phyloP scores from a whole-genome alignment of 169 alveolate species.

The Plasmodium berghei region DNA sequence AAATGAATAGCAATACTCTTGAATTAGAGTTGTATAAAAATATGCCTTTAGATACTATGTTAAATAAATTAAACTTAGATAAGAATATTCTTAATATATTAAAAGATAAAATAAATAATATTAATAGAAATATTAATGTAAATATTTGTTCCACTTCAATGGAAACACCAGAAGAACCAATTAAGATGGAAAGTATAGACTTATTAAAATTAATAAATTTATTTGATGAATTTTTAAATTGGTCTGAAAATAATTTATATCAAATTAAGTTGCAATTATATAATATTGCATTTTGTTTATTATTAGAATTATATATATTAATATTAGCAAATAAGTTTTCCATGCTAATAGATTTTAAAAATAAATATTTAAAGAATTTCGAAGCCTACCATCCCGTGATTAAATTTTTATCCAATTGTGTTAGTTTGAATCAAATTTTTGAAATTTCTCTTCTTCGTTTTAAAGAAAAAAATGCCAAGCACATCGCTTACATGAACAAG shows the following conservation, averaged over 20 bases:
- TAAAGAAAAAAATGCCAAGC: slow-evolving; percentile 64
- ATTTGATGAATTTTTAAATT: slow-evolving; percentile 65
- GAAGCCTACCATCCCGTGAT: slow-evolving; percentile 67
- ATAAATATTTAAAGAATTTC: slow-evolving; percentile 65
- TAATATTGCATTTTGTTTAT: slow-evolving; percentile 62
- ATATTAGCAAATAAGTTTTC: slow-evolving; percentile 48
- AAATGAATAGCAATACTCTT: not conserved
- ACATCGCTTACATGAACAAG: slow-evolving; percentile 70
- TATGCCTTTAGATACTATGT: slow-evolving; percentile 65
- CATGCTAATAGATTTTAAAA: slow-evolving; percentile 38
- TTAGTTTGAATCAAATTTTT: slow-evolving; percentile 61
- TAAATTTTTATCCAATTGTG: slow-evolving; percentile 51
- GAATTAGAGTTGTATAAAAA: slow-evolving; percentile 49
- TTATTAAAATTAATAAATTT: slow-evolving; percentile 12
- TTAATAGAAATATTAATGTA: slow-evolving; percentile 67
- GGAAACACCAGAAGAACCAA: slow-evolving; percentile 28
- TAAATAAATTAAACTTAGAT: slow-evolving; percentile 70
- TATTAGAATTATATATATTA: slow-evolving; percentile 59
- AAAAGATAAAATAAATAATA: slow-evolving; percentile 74
- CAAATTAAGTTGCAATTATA: slow-evolving; percentile 67
- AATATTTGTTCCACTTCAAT: slow-evolving; percentile 25
- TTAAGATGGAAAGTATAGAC: slow-evolving; percentile 33
- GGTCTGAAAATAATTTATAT: slow-evolving; percentile 73
- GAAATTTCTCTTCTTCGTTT: slow-evolving; percentile 72
- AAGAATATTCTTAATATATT: slow-evolving; percentile 40